Conservation (phyloP, 306 rosid genomes). For the Alnus rubra region DNA sequence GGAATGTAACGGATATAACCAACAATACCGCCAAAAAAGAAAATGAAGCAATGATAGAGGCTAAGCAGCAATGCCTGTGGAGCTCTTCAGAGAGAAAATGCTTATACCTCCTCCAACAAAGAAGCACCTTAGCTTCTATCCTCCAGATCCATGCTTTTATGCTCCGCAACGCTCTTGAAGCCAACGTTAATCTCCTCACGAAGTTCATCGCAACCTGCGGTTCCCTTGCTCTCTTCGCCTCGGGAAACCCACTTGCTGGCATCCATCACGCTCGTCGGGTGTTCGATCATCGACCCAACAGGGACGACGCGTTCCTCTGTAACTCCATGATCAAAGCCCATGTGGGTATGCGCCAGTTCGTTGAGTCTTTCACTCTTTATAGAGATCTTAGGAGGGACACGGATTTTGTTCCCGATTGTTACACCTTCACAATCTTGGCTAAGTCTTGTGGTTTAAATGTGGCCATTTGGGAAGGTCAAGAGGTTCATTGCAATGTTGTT, state of each 20-base stretch:
- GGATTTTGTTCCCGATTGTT: conserved; percentile 38
- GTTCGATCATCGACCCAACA: conserved; percentile 44
- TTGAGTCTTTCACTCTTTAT: conserved; percentile 46
- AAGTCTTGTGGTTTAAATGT: conserved; percentile 48
- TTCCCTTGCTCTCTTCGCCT: conserved; percentile 26
- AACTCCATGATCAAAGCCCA: conserved; percentile 55
- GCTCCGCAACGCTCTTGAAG: conserved; percentile 53
- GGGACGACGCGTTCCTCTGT: conserved; percentile 51
- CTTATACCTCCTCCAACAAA: conserved; percentile 48
- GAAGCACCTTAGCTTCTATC: conserved; percentile 31
- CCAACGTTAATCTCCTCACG: conserved; percentile 61
- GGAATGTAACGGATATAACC: no score
- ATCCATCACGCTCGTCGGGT: conserved; percentile 52
- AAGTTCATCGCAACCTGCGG: conserved; percentile 55
- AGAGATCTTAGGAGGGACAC: conserved; percentile 40
- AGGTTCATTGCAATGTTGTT: conserved; percentile 46
- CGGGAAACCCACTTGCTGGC: conserved; percentile 24
- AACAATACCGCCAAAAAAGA: no score
- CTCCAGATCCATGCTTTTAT: conserved; percentile 72
- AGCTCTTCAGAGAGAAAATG: conserved; percentile 56
- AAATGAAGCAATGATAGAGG: conserved; percentile 28
- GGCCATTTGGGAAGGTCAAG: conserved; percentile 41
- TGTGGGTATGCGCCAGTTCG: conserved; percentile 32
- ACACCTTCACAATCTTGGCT: conserved; percentile 44
- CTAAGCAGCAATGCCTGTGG: conserved; percentile 35